Evolutionary conservation across 805 yeast genomes (phyloP), one percentile per base, ranked within the genome.

Genomic region (Saccharomycopsis sp.): DNA sequence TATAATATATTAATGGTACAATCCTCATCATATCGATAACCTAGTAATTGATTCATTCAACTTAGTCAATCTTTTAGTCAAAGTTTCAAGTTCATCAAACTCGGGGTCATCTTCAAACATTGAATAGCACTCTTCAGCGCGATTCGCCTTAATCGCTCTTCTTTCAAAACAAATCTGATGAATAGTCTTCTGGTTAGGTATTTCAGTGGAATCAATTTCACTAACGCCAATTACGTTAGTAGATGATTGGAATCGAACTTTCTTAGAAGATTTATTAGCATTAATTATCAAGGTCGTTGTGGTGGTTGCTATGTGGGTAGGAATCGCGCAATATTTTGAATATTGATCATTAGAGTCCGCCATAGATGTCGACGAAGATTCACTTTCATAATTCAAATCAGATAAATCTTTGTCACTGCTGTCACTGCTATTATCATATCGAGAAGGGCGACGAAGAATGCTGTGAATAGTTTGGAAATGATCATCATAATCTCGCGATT

Each of bases 71-170:
- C 28, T 40, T 34, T 45, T 13, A n/a, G 52, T 49, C 19, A 49
- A 34, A 4, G 17, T 3, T n/a, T 45, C 52, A 14, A 49, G 22
- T 13, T 40, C 47, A 8, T 9, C 11, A 9, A 46, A 47, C 17
- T 48, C 52, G 14, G 52, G 47, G 31, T 48, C 51, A 26, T 46
- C 38, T n/a, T 44, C 51, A 40, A 43, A 47, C 13, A 39, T n/a
- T 9, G n/a, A 22, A 29, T 39, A 42, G 13, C 2, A 27, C 19
- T 33, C 32, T 20, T 42, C 29, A 13, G 21, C 20, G 11, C 38
- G 36, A 5, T 23, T 4, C 20, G 11, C 9, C 34, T 17, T 38
- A n/a, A 41, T 20, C 7, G n/a, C 14, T 23, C 41, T 38, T 22
- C 47, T 38, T 29, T 49, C 50, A 21, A 33, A 13, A 27, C 46